Base-by-base conservation (phyloP, 2,329 filamentous ascomycete genomes). In the Pseudogymnoascus pannorum region DNA sequence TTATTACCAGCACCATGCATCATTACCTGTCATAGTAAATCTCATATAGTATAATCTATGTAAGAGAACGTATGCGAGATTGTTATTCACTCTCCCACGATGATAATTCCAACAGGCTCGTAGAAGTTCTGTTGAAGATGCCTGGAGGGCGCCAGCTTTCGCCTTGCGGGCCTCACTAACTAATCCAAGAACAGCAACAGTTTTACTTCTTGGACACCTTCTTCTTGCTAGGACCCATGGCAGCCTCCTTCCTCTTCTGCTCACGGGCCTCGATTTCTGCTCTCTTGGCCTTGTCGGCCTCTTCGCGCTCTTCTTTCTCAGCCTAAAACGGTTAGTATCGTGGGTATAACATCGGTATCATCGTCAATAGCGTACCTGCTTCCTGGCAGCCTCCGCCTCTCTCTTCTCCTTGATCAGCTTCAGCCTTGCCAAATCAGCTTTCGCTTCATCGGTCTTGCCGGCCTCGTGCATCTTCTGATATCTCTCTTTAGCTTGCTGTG, bases 361-460 rank as follows among this genome's bases (percentile, higher is more conserved):
- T 31, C 9, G 51, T 36, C 64, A 75, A 72, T 68, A 66, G 75
- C 81, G 80, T 84, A 84, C 93, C 78, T 90, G 84, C 80, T 93
- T 92, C 69, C 91, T 80, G 29, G 87, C 89, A 60, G 90, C 85
- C 71, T 96, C 93, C 18, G 87, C 87, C 70, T 90, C 92, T 65
- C 94, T 85, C 78, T 91, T 88, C 81, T 96, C 91, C 57, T 87
- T 85, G 67, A 99, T 91, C 63, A 93, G 73, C 74, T 80, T 86
- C 70, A 99, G 77, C 61, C 94, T 84, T 63, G 91, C 93, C 68
- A 97, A 72, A 75, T 99, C 94, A 4, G 90, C 87, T 73, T 91
- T 88, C 57, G 93, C 92, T 80, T 97, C 90, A 64, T 99, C 94
- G 48, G 94, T 97, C 85, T 97, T 97, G 70, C 93, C 93, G 72